Percentiles rank a stretch among this genome's conserved stretches.
Evolutionary conservation across 2,329 filamentous ascomycete species (phyloP).

Genomic region (Diaporthe eres): DNA sequence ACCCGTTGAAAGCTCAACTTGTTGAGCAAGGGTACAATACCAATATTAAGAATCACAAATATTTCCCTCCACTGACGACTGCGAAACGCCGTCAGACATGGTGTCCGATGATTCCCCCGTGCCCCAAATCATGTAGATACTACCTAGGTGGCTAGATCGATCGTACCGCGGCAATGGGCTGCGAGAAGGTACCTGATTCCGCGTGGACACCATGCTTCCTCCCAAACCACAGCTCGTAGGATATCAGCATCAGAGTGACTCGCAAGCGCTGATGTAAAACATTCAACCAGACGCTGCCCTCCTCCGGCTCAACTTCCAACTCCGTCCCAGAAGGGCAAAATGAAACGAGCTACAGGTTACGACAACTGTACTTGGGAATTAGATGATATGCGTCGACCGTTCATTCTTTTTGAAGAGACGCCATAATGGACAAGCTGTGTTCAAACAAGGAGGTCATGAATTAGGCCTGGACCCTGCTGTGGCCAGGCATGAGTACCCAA

Average conservation of each 20-base stretch:
- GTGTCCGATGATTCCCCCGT: too few relatives aligned
- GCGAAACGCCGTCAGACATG: too few relatives aligned
- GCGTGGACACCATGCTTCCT: too few relatives aligned
- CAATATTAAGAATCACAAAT: too few relatives aligned
- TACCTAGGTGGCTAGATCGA: background rate
- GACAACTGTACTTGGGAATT: slow-evolving; percentile 8
- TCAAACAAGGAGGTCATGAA: background rate
- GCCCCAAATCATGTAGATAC: background rate
- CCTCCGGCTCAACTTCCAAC: background rate
- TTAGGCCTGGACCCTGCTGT: background rate
- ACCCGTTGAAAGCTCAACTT: too few relatives aligned
- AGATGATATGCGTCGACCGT: slow-evolving; percentile 29
- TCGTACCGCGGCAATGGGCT: background rate
- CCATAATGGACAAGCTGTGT: background rate
- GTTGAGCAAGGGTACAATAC: background rate
- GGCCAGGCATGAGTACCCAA: background rate
- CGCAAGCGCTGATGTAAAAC: background rate
- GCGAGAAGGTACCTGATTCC: too few relatives aligned
- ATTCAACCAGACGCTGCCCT: background rate
- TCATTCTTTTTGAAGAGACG: slow-evolving; percentile 19
- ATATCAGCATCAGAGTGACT: background rate
- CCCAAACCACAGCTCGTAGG: background rate
- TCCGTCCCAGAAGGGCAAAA: slow-evolving; percentile 37
- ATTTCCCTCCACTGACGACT: background rate
- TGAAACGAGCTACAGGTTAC: slow-evolving; percentile 34